These are phyloP conservation scores for Monosporozyma aerobia DNA, from an alignment of 805 yeast species.

Conservation along the genomic window DNA sequence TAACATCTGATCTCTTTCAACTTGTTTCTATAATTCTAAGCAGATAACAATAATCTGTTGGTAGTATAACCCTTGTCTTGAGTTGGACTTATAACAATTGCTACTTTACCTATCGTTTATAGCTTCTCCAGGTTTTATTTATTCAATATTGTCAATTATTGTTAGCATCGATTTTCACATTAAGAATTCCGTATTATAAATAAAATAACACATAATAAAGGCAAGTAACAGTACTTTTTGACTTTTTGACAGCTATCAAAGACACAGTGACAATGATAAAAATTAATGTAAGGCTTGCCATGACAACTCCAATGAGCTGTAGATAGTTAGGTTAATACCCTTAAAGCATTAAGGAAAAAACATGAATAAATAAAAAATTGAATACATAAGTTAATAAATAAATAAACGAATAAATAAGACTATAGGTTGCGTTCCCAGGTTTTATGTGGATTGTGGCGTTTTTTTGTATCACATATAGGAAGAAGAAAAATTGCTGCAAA, in stretches of 20 bases:
- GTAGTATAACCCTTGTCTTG: not conserved
- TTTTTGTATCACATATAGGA: not conserved
- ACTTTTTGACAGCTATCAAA: not conserved
- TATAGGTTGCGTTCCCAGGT: not conserved
- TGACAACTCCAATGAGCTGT: not conserved
- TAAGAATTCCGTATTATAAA: not conserved
- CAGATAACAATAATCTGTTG: not conserved
- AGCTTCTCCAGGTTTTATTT: not conserved
- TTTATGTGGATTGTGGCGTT: not conserved
- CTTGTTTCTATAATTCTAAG: not conserved
- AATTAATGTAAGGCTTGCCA: not conserved
- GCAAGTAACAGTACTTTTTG: not conserved
- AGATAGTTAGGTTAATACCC: not conserved
- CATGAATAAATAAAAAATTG: too few relatives aligned
- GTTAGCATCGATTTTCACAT: not conserved
- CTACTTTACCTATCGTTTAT: not conserved
- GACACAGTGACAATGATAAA: not conserved
- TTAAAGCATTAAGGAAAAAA: too few relatives aligned
- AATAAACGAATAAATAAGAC: not conserved
- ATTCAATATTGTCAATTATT: not conserved
- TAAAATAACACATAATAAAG: not conserved
- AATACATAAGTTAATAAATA: not conserved
- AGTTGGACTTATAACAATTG: not conserved
- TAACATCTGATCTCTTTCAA: conserved; percentile 7
- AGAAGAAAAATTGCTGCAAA: too few relatives aligned